Evolutionary conservation across 495 filamentous ascomycete species (phyloP).

Genomic region (Letharia columbiana): DNA sequence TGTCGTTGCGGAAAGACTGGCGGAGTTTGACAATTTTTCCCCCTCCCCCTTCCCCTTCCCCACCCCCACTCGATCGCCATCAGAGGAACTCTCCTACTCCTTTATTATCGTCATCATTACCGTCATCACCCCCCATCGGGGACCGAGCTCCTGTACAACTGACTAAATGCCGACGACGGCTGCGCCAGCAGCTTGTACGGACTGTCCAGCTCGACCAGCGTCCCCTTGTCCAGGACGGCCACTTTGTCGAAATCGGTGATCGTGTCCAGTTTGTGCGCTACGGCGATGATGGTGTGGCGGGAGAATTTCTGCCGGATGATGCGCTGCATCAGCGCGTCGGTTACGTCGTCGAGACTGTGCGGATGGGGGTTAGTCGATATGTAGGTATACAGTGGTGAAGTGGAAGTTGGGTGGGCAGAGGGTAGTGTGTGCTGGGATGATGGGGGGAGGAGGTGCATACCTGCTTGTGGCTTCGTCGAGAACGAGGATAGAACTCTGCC

Average conservation of each 20-base stretch:
- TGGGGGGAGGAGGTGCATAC: conserved; percentile 26
- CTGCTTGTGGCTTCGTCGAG: conserved; percentile 47
- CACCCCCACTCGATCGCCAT: too few relatives aligned
- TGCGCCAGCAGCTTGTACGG: conserved; percentile 30
- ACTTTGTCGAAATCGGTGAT: conserved; percentile 47
- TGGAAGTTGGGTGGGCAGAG: neutral
- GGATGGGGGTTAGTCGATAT: neutral
- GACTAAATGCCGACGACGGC: conserved; percentile 13
- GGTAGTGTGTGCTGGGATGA: neutral
- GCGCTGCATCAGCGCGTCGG: conserved; percentile 50
- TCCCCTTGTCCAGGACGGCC: conserved; percentile 39
- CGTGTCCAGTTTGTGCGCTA: conserved; percentile 55
- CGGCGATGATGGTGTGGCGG: conserved; percentile 50
- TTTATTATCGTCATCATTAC: neutral
- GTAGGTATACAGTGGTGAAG: neutral
- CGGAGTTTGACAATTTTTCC: neutral
- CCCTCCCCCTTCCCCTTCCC: too few relatives aligned
- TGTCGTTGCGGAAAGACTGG: neutral
- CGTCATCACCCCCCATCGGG: neutral
- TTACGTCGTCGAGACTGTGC: conserved; percentile 44
- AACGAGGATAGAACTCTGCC: conserved; percentile 38
- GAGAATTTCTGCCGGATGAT: conserved; percentile 51
- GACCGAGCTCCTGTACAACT: conserved; percentile 17
- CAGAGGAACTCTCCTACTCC: neutral
- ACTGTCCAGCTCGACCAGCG: conserved; percentile 39